These are phyloP conservation scores for Aspergillus ruber DNA, from an alignment of 2,329 filamentous ascomycete species.

Conservation along the genomic window DNA sequence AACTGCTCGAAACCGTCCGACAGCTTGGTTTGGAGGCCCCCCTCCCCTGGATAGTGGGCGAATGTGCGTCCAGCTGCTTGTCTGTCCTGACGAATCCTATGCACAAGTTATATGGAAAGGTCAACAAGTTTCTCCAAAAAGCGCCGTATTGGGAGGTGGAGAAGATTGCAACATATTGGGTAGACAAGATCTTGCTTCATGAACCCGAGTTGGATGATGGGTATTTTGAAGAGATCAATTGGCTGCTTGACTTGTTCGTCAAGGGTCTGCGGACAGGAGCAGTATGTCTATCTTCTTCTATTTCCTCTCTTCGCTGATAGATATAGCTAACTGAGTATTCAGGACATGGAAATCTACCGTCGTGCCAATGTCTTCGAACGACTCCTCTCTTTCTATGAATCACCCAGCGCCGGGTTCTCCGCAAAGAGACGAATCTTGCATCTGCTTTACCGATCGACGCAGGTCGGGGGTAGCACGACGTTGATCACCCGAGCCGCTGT, in stretches of 20 bases:
- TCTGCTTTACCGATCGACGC: conserved; percentile 59
- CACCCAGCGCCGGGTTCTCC: conserved; percentile 55
- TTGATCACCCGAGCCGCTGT: conserved; percentile 70
- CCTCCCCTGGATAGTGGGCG: conserved; percentile 66
- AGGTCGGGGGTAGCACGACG: conserved; percentile 69
- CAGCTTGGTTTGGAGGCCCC: conserved; percentile 49
- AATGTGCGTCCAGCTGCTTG: conserved; percentile 67
- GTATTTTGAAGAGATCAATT: conserved; percentile 65
- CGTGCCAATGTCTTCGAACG: conserved; percentile 66
- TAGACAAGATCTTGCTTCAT: conserved; percentile 66
- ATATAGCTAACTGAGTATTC: conserved; percentile 7
- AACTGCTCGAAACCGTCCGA: conserved; percentile 68
- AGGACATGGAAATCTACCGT: conserved; percentile 46
- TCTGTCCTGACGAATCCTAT: conserved; percentile 67
- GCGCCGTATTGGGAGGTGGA: conserved; percentile 65
- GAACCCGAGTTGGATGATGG: conserved; percentile 66
- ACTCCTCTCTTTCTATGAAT: conserved; percentile 62
- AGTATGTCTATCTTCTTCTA: conserved; percentile 31
- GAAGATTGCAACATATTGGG: conserved; percentile 53
- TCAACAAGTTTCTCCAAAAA: conserved; percentile 76
- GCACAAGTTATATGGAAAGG: conserved; percentile 76
- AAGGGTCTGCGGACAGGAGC: conserved; percentile 55
- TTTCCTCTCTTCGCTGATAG: neutral
- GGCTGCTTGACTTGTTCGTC: conserved; percentile 66
- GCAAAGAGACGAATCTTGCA: conserved; percentile 58